Evolutionary conservation across 768 basidiomycete genomes (phyloP), one percentile per base, ranked within the genome.

Genomic region (Tricholomella constricta): DNA sequence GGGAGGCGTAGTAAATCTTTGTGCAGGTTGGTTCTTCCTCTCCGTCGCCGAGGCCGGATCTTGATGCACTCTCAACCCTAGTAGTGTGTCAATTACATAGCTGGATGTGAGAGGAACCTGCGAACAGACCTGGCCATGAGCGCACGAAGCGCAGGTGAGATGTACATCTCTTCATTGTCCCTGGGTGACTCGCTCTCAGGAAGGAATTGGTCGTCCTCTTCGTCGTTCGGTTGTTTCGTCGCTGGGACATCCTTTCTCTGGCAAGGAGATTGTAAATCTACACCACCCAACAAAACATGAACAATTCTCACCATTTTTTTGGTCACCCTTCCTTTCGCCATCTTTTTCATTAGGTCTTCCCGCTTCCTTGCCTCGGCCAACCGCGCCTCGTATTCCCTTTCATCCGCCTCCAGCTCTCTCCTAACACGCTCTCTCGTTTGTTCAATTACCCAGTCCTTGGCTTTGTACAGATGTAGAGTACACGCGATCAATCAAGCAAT

Each of bases 1-100:
- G 79, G 0, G 97, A 98, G 0, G 95, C 90, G 64, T 95, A 97
- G 68, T 85, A 97, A 55, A 98, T 87, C 76, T 93, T 90, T 32
- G 83, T 88, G 63, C 88, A 89, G 4, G 79, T 77, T 14, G 78
- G 78, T 52, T 85, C 85, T 40, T 73, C 72, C 48, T 69, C 71
- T 12, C 64, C 65, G 20, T 69, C 62, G 42, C 22, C 53, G 38
- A 29, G 55, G 14, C 52, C 60, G 15, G 36, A 52, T 42, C 57
- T 64, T 44, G 69, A 63, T 25, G 58, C 56, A 57, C 69, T 72
- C 50, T 77, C 73, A 14, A 73, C 63, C 55, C 70, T 74, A 41
- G 31, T 2, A 29, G 47, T 2, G 41, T 38, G 48, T 64, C 25
- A 60, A 27, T 29, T 10, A 19, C 10, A 35, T 17, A 17, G 37